A percentile compares a stretch with the other conserved stretches of the same genome.
These are phyloP conservation scores for Luvunga scandens DNA, from an alignment of 345 rosid species.

Conservation along the genomic window DNA sequence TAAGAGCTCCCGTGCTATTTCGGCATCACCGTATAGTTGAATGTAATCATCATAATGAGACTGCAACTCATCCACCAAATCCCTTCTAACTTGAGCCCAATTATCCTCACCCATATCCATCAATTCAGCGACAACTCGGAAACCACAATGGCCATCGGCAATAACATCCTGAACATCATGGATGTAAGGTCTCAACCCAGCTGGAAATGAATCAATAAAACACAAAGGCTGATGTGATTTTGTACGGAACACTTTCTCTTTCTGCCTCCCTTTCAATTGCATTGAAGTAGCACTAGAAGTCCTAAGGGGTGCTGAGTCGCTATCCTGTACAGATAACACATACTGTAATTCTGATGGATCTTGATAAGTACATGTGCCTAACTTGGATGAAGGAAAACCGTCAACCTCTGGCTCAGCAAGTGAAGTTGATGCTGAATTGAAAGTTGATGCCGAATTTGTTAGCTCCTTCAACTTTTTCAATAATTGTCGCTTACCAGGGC, in stretches of 20 bases:
- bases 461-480: constrained; percentile 13
- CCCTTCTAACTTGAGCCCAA: constrained; percentile 16
- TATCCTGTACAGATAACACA: constrained; percentile 7
- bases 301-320: constrained; percentile 5
- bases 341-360: constrained; percentile 11
- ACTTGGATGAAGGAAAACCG: neutral
- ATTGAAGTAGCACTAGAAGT: constrained; percentile 15
- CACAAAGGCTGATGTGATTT: neutral
- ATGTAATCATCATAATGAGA: constrained; percentile 1
- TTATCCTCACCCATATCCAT: constrained; percentile 16
- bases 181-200: constrained; percentile 16
- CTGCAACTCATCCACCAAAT: constrained; percentile 11
- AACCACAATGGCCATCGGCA: constrained; percentile 7
- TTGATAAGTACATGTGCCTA: neutral
- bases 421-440: neutral
- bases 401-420: neutral
- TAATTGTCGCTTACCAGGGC: constrained; percentile 9
- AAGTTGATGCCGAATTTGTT: neutral
- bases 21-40: constrained; percentile 7
- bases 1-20: constrained; percentile 9
- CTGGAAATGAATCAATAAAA: constrained; percentile 15
- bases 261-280: constrained; percentile 8
- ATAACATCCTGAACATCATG: constrained; percentile 17
- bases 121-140: constrained; percentile 15
- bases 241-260: neutral